phyloP scores from a whole-genome alignment of 192 early-diverging fungal species.

The Umbelopsis isabellina region DNA sequence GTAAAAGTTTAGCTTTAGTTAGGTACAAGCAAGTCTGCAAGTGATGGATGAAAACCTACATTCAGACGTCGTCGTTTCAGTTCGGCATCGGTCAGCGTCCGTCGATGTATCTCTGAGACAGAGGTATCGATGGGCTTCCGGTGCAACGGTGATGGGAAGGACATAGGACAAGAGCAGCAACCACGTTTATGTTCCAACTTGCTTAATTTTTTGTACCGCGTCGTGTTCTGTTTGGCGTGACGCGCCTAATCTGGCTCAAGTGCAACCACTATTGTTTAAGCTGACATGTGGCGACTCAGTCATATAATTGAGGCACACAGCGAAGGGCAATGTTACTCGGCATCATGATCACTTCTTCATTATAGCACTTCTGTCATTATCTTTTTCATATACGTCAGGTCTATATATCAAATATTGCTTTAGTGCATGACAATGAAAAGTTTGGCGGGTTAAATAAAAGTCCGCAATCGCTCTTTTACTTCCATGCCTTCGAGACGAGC shows the following conservation, averaged over 20 bases:
- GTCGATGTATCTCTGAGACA: background rate
- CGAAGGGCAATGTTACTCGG: too few relatives aligned
- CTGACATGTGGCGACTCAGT: background rate
- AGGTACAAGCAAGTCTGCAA: background rate
- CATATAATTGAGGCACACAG: too few relatives aligned
- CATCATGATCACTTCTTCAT: too few relatives aligned
- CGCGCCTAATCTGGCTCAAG: background rate
- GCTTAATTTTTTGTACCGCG: background rate
- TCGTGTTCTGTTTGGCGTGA: conserved; percentile 9
- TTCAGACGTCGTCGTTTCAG: conserved; percentile 9
- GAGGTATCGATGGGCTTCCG: background rate
- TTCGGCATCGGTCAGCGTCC: conserved; percentile 1
- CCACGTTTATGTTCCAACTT: background rate
- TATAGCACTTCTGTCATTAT: background rate
- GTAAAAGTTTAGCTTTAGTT: background rate
- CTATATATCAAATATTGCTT: too few relatives aligned
- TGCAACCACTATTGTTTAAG: background rate
- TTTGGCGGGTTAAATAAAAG: background rate
- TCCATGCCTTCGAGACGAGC: conserved; percentile 7
- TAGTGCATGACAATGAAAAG: too few relatives aligned
- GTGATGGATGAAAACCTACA: background rate
- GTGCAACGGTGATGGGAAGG: conserved; percentile 1
- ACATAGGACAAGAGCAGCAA: background rate
- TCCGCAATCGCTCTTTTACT: background rate
- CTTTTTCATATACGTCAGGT: background rate